Base-by-base conservation (phyloP, 2,329 filamentous ascomycete species). In the Metarhizium sp. region DNA sequence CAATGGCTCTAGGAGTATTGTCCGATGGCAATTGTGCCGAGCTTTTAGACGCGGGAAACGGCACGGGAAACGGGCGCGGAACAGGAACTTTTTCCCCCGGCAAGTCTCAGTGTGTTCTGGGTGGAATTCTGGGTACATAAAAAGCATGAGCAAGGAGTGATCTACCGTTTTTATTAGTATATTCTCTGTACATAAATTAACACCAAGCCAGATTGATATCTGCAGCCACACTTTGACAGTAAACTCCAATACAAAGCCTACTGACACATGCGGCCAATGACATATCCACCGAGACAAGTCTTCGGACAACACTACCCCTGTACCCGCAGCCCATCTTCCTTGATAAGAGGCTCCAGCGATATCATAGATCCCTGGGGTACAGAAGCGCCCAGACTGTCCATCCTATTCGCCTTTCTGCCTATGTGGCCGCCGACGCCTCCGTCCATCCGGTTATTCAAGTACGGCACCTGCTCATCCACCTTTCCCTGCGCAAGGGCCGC, bases 371-470 rank as follows among this genome's bases (percentile, higher is more conserved):
- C 69, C 13, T 64, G 67, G 6, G 68, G 63, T 40, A 81, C 71
- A 11, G 75, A 72, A 2, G 67, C 60, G 2, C 76, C 76, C 36
- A 76, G 62, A 1, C 75, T 76, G 11, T 76, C 74, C 29, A 69
- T 59, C 36, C 78, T 66, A 56, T 69, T 75, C 20, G 59, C 52
- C 60, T 68, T 71, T 53, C 69, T 68, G 1, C 75, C 77, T n/a
- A 74, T 68, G 61, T 74, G 73, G 18, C 64, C 61, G n/a, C 64
- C 60, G 14, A 69, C 69, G 4, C 59, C 59, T 5, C 73, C 72
- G n/a, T 71, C 73, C 64, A 75, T 73, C 7, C 79, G 73, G 54
- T 78, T 81, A 62, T 84, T 84, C 18, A 84, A 71, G 52, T 76
- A 76, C 4, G 72, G 68, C 55, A 75, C 70, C 49, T 75, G 73